Conservation (phyloP, 768 basidiomycete genomes). For the Lactarius tabidus region DNA sequence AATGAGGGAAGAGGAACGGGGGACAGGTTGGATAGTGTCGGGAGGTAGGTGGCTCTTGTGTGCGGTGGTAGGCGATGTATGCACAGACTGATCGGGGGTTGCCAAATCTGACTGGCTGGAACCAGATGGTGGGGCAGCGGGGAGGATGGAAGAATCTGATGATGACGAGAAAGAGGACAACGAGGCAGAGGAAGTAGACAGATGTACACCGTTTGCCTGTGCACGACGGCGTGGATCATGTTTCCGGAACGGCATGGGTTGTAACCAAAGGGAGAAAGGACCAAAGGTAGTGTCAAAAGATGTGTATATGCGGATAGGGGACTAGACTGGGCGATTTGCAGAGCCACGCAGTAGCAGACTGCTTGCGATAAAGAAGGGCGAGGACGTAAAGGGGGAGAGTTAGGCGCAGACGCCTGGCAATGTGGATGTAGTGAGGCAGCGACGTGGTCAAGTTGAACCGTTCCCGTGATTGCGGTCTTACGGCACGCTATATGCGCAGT, state of each 20-base stretch:
- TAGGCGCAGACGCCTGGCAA: slow-evolving; percentile 14
- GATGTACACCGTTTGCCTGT: slow-evolving; percentile 30
- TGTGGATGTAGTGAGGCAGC: slow-evolving; percentile 25
- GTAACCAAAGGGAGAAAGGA: slow-evolving; percentile 6
- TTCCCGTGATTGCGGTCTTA: not conserved
- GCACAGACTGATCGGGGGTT: slow-evolving; percentile 41
- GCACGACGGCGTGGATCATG: slow-evolving; percentile 19
- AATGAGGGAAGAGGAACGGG: slow-evolving; percentile 33
- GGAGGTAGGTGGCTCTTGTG: slow-evolving; percentile 30
- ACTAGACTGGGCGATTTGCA: slow-evolving; percentile 22
- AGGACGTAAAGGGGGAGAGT: slow-evolving; percentile 23
- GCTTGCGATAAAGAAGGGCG: slow-evolving; percentile 13
- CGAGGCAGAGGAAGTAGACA: slow-evolving; percentile 40
- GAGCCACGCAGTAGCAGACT: slow-evolving; percentile 22
- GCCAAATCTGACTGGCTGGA: slow-evolving; percentile 41
- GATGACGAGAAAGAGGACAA: slow-evolving; percentile 44
- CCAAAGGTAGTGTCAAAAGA: not conserved
- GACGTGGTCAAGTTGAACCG: slow-evolving; percentile 15
- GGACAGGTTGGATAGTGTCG: slow-evolving; percentile 29
- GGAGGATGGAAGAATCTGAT: slow-evolving; percentile 39
- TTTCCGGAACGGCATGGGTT: slow-evolving; percentile 24
- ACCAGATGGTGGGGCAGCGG: slow-evolving; percentile 35
- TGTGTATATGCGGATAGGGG: slow-evolving; percentile 19
- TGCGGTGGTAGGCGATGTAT: slow-evolving; percentile 31
- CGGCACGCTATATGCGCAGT: not conserved